A percentile compares a stretch with the other conserved stretches of the same genome.
Conservation (phyloP, 2,329 filamentous ascomycete genomes). For the Nectriaceae sp. region DNA sequence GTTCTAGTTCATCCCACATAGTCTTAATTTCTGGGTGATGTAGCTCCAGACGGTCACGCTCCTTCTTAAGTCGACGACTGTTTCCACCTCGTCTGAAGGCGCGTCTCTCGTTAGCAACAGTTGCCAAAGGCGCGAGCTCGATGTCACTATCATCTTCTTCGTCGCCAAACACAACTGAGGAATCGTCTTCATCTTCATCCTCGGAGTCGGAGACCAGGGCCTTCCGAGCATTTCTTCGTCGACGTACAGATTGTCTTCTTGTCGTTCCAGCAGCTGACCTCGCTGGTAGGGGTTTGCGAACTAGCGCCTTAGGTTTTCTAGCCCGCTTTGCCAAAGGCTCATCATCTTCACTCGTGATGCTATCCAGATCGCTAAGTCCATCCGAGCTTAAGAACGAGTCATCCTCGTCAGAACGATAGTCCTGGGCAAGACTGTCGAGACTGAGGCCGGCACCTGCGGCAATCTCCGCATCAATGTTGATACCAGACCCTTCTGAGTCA, state of each 20-base stretch:
- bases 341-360: conserved; percentile 31
- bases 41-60: conserved; percentile 69
- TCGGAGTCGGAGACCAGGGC: background rate
- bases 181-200: background rate
- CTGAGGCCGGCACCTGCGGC: conserved; percentile 25
- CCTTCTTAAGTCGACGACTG: conserved; percentile 34
- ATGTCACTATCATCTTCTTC: conserved; percentile 22
- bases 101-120: conserved; percentile 33
- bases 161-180: conserved; percentile 1
- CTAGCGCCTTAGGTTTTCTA: background rate
- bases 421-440: conserved; percentile 11
- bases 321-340: conserved; percentile 17
- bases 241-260: background rate
- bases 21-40: conserved; percentile 77
- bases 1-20: conserved; percentile 81
- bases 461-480: conserved; percentile 35
- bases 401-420: conserved; percentile 13
- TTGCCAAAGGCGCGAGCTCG: conserved; percentile 11
- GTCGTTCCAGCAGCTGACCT: background rate
- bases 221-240: too few species aligned
- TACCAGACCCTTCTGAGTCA: conserved; percentile 19
- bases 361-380: conserved; percentile 13
- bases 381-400: conserved; percentile 17
- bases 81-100: conserved; percentile 33
- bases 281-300: too few species aligned